Evolutionary conservation across 192 early-diverging fungal genomes (phyloP).

Genomic region (Entomortierella beljakovae): DNA sequence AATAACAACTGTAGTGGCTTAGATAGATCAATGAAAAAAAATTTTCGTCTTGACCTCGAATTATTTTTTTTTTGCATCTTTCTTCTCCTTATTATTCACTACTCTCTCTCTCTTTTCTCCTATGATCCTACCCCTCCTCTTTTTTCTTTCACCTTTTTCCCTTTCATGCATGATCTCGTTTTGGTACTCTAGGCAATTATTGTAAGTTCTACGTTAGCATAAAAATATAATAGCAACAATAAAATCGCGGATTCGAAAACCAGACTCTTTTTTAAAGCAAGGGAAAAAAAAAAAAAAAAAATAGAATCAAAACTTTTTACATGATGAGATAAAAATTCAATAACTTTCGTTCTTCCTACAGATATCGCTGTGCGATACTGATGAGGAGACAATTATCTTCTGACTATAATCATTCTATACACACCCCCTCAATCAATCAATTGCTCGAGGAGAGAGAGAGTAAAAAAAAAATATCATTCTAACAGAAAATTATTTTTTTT

Average conservation of each 20-base stretch:
- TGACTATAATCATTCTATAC: constrained; percentile 1
- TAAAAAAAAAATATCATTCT: no score
- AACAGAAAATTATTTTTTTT: no score
- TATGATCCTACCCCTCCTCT: constrained; percentile 1
- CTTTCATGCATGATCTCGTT: not conserved
- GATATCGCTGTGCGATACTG: constrained; percentile 49
- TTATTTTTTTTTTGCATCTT: no score
- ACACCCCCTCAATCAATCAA: no score
- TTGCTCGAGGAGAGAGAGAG: no score
- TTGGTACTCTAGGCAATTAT: no score
- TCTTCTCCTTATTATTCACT: not conserved
- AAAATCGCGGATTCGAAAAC: no score
- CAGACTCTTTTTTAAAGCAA: no score
- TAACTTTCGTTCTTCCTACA: constrained; percentile 59
- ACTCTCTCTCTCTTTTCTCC: not conserved
- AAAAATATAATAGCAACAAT: not conserved
- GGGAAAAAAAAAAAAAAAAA: not conserved
- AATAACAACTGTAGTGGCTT: no score
- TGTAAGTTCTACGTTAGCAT: no score
- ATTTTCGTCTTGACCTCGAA: not conserved
- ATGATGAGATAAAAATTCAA: constrained; percentile 52
- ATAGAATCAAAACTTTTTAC: not conserved
- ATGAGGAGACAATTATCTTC: constrained; percentile 38
- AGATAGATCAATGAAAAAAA: no score
- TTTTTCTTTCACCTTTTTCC: not conserved